Percentiles rank a stretch among this genome's conserved stretches.
Conservation (phyloP, 108 stramenopile species). For the Pseudonitzschia delicatissima region DNA sequence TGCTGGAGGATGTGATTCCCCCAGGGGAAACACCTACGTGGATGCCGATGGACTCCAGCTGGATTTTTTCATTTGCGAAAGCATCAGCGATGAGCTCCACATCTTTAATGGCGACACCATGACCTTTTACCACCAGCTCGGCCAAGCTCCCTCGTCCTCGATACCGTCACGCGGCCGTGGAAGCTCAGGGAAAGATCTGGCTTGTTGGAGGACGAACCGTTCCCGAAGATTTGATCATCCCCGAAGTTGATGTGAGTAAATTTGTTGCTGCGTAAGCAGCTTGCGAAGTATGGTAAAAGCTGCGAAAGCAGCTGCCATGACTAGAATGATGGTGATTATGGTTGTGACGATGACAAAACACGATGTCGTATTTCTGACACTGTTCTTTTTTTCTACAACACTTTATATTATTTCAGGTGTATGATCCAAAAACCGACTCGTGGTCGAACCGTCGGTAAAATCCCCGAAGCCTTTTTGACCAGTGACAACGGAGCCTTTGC, state of each 20-base stretch:
- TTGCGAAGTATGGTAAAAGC: no score
- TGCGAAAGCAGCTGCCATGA: no score
- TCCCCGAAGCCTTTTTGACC: slow-evolving; percentile 33
- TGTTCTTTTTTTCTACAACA: not conserved
- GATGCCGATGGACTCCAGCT: not conserved
- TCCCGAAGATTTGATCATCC: slow-evolving; percentile 33
- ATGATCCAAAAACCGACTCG: slow-evolving; percentile 42
- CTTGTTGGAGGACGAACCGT: slow-evolving; percentile 54
- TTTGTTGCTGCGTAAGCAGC: no score
- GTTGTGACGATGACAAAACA: no score
- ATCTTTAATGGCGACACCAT: slow-evolving; percentile 23
- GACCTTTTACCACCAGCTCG: slow-evolving; percentile 28
- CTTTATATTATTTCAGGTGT: slow-evolving; percentile 28
- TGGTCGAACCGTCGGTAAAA: slow-evolving; percentile 43
- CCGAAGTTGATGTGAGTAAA: slow-evolving; percentile 55
- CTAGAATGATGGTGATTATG: no score
- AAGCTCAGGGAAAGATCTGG: slow-evolving; percentile 30
- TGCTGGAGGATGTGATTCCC: slow-evolving; percentile 10
- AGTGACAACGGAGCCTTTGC: slow-evolving; percentile 50
- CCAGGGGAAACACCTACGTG: slow-evolving; percentile 34
- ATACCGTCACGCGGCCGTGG: slow-evolving; percentile 48
- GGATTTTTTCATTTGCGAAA: slow-evolving; percentile 29
- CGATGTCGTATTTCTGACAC: not conserved
- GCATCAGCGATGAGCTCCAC: slow-evolving; percentile 21
- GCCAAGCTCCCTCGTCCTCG: slow-evolving; percentile 46